phyloP scores from a whole-genome alignment of 2,329 filamentous ascomycete genomes.

The Amauroascus niger region DNA sequence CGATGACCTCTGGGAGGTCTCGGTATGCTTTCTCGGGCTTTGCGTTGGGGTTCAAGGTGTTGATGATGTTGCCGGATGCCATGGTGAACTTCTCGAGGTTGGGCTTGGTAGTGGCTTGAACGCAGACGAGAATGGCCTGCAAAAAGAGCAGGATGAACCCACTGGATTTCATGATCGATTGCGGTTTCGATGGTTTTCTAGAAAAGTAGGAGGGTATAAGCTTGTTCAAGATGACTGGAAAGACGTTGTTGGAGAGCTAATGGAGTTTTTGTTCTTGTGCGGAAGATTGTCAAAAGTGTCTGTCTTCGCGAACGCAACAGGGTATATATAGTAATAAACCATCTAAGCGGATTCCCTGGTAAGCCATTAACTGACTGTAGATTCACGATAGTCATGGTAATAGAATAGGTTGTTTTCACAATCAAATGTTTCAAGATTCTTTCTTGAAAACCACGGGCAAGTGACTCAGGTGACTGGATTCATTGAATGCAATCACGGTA shows the following conservation, averaged over 20 bases:
- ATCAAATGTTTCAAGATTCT: background rate
- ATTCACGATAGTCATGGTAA: background rate
- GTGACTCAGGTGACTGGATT: too few relatives aligned
- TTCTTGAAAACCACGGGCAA: too few relatives aligned
- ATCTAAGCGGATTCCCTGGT: background rate
- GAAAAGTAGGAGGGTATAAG: background rate
- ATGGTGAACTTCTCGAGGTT: slow-evolving; percentile 12
- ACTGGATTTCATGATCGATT: slow-evolving; percentile 11
- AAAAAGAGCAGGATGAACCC: background rate
- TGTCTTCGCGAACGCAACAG: background rate
- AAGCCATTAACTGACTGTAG: background rate
- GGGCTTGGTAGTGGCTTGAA: slow-evolving; percentile 1
- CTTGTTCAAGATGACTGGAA: background rate
- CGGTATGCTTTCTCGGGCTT: background rate
- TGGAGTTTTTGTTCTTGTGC: background rate
- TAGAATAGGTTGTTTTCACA: background rate
- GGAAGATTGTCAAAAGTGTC: background rate
- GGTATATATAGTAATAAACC: background rate
- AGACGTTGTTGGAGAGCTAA: background rate
- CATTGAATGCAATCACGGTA: too few relatives aligned
- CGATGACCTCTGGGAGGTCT: background rate
- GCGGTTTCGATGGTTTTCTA: background rate
- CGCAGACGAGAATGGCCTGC: slow-evolving; percentile 2
- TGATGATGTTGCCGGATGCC: slow-evolving; percentile 11
- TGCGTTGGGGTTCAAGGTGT: slow-evolving; percentile 8